phyloP scores from a whole-genome alignment of 2,329 filamentous ascomycete genomes.

The Talaromyces islandicus region DNA sequence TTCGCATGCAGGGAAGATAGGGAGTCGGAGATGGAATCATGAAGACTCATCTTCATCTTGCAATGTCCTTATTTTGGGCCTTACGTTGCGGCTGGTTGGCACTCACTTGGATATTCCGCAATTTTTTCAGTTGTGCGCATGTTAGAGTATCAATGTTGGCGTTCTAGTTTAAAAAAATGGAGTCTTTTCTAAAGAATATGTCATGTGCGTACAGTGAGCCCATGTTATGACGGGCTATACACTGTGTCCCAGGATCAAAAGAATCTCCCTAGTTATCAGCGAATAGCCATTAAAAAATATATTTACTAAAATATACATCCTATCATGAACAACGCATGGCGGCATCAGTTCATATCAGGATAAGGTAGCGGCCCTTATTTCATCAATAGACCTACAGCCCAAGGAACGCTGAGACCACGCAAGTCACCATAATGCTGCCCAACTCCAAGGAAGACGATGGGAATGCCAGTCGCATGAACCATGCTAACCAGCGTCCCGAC shows the following conservation, averaged over 20 bases:
- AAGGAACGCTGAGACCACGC: constrained; percentile 58
- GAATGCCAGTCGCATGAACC: constrained; percentile 94
- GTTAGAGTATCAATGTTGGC: background rate
- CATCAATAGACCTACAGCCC: constrained; percentile 58
- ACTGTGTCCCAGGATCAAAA: background rate
- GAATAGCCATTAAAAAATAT: background rate
- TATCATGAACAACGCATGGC: background rate
- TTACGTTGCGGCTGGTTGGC: background rate
- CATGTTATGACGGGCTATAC: background rate
- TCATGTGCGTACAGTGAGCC: background rate
- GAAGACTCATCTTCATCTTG: background rate
- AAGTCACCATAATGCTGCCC: constrained; percentile 64
- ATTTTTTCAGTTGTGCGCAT: background rate
- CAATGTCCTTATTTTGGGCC: background rate
- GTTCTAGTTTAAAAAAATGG: background rate
- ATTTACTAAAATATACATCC: background rate
- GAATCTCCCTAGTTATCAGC: background rate
- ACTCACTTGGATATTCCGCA: too few relatives aligned
- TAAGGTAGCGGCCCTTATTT: constrained; percentile 24
- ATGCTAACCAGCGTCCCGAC: constrained; percentile 92
- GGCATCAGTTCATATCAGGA: background rate
- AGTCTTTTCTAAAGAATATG: background rate
- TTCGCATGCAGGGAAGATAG: background rate
- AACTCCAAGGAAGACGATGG: constrained; percentile 82
- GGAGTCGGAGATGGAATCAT: background rate